Percentiles rank a stretch among this genome's conserved stretches.
phyloP scores from a whole-genome alignment of 1,139 yeast genomes.

The Saccharomyces uvarum region DNA sequence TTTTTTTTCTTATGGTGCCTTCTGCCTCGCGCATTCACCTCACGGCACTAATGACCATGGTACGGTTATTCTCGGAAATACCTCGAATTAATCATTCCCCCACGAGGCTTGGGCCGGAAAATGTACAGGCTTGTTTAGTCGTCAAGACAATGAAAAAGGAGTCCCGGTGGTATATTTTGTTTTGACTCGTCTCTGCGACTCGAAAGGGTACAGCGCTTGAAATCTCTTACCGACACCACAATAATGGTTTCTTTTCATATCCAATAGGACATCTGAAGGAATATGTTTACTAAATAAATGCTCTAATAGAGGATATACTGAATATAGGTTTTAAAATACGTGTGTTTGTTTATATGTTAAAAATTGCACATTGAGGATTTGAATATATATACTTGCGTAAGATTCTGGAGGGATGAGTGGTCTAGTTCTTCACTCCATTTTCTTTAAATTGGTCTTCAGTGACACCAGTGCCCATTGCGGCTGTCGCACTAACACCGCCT shows the following conservation, averaged over 20 bases:
- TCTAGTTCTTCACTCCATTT: neutral
- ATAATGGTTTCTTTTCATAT: neutral
- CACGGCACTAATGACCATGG: neutral
- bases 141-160: neutral
- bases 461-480: slow-evolving; percentile 98
- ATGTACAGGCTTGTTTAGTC: neutral
- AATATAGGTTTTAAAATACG: neutral
- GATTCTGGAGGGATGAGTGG: neutral
- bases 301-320: neutral
- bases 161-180: neutral
- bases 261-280: too few species aligned
- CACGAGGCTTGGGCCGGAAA: neutral
- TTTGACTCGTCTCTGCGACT: neutral
- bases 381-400: neutral
- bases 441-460: slow-evolving; percentile 88
- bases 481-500: slow-evolving; percentile 92
- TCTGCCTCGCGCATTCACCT: neutral
- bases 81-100: neutral
- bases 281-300: neutral
- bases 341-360: neutral
- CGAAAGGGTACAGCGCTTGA: neutral
- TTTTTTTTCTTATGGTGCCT: neutral
- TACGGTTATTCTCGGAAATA: neutral
- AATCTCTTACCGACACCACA: neutral
- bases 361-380: neutral